Base-by-base conservation (phyloP, 2,329 filamentous ascomycete species). In the Aspergillus jensenii region DNA sequence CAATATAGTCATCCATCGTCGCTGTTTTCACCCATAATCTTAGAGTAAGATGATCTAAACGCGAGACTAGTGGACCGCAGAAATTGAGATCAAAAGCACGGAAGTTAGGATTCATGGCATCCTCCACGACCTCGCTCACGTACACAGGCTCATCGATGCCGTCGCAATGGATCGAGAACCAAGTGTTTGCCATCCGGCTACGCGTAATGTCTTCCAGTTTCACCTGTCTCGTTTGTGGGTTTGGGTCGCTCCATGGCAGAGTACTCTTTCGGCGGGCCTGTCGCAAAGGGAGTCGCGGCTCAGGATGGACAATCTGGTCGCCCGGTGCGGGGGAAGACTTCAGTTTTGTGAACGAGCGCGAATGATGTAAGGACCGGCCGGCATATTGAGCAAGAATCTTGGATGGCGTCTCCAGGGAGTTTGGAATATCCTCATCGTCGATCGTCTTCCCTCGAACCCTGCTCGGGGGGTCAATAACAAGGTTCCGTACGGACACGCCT, bases 61-160 rank as follows among this genome's bases (percentile, higher is more conserved):
- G 84, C 8, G 89, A 88, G 21, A 92, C 80, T 3, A 76, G 71
- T 0, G 89, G 83, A 0, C 84, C 85, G 61, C 83, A 86, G 6
- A 81, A 76, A 23, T 83, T 82, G 6, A 96, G 82, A 61, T 96
- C 89, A 71, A 97, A 96, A 71, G 90, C 89, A 44, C 86, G 86
- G 72, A 96, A 98, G 67, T 89, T 91, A 62, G 95, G 95, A 72
- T 97, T 97, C 76, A 91, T 92, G n/a, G 90, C 87, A 68, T 87
- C 86, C 65, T 89, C 84, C 27, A 87, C 84, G 21, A 89, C 81
- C 76, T 98, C 93, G 69, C 92, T 96, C 67, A 96, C 85, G 72
- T 97, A 97, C n/a, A 97, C 78, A 0, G 93, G 92, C 15, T 91
- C 87, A 47, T 82, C 75, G 52, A 86, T 76, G 3, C 78, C 84